Percentiles rank a stretch among this genome's conserved stretches.
These are phyloP conservation scores for Mycena maculata DNA, from an alignment of 768 basidiomycete species.

Conservation along the genomic window DNA sequence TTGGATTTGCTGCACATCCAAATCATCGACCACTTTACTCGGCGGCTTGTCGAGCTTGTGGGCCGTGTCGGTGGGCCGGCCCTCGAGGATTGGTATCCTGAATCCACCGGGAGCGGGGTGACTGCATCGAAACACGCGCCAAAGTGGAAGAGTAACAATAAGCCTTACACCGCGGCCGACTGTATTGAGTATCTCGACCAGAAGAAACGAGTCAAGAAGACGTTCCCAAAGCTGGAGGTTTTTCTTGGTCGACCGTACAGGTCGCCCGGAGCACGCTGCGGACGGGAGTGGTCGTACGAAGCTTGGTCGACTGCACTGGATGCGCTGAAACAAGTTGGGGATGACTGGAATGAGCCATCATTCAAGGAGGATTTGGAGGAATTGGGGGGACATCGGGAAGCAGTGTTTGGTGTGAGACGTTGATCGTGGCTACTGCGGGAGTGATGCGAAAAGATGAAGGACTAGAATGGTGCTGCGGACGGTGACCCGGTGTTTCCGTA, in stretches of 20 bases:
- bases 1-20: slow-evolving; percentile 76
- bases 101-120: slow-evolving; percentile 46
- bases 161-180: slow-evolving; percentile 57
- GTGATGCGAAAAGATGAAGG: no score
- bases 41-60: slow-evolving; percentile 69
- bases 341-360: slow-evolving; percentile 63
- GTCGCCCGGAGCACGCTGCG: slow-evolving; percentile 67
- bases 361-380: slow-evolving; percentile 50
- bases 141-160: slow-evolving; percentile 51
- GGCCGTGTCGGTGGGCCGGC: slow-evolving; percentile 63
- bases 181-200: slow-evolving; percentile 67
- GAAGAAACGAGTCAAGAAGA: slow-evolving; percentile 47
- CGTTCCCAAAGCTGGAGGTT: slow-evolving; percentile 60
- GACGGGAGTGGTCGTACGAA: slow-evolving; percentile 77
- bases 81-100: slow-evolving; percentile 44
- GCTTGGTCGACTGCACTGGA: slow-evolving; percentile 72
- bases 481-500: no score
- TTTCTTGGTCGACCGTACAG: slow-evolving; percentile 65
- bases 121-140: slow-evolving; percentile 69
- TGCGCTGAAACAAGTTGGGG: slow-evolving; percentile 60
- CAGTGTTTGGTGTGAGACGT: slow-evolving; percentile 13
- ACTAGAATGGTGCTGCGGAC: no score
- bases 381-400: slow-evolving; percentile 22
- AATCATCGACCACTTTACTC: slow-evolving; percentile 75
- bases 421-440: slow-evolving; percentile 16